Percentiles rank a stretch among this genome's conserved stretches.
phyloP scores from a whole-genome alignment of 805 yeast genomes.

The Saccharomycopsis sp. region DNA sequence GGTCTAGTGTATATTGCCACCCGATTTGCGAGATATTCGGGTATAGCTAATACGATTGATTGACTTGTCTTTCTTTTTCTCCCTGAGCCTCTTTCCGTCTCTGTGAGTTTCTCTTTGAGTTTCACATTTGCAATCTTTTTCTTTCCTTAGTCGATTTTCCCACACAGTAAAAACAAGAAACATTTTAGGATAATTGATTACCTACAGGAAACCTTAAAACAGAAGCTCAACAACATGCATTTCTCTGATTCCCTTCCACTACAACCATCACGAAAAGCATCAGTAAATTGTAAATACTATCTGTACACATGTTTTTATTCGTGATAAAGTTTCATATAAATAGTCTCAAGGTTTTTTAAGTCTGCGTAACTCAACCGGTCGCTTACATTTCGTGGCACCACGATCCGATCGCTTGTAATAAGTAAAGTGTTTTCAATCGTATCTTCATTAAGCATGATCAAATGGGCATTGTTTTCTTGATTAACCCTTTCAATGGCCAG shows the following conservation, averaged over 20 bases:
- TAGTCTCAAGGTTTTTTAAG: not conserved
- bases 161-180: not conserved
- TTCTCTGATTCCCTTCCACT: not conserved
- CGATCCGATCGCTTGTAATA: not conserved
- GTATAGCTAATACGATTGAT: too few species aligned
- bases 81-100: not conserved
- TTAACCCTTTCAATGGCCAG: not conserved
- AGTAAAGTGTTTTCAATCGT: not conserved
- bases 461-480: not conserved
- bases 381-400: not conserved
- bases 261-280: too few species aligned
- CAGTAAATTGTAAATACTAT: too few species aligned
- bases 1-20: too few species aligned
- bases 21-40: too few species aligned
- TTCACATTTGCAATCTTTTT: not conserved
- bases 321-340: not conserved
- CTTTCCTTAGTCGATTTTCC: not conserved
- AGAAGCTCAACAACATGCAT: not conserved
- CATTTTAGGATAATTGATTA: not conserved
- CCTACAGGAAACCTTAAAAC: not conserved
- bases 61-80: not conserved
- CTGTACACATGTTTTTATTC: not conserved
- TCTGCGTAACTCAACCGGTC: not conserved
- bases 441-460: not conserved
- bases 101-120: not conserved